Conservation (phyloP, 768 basidiomycete species). For the Mycena leptocephala region DNA sequence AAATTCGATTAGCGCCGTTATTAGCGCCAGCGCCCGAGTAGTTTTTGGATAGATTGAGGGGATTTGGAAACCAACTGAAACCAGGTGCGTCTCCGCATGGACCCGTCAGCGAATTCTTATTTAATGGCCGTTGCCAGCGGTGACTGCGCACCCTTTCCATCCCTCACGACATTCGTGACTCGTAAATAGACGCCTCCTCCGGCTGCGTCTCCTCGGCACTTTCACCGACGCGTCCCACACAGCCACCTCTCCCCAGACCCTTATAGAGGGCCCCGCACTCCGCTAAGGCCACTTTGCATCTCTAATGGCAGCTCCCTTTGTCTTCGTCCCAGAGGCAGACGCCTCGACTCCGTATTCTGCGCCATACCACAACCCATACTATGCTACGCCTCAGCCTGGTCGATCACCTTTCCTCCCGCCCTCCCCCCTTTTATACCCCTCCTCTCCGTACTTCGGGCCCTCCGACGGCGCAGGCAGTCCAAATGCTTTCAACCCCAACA, state of each 20-base stretch:
- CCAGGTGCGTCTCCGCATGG: constrained; percentile 2
- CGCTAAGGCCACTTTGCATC: not conserved
- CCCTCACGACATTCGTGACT: not conserved
- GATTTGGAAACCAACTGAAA: not conserved
- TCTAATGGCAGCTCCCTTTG: constrained; percentile 29
- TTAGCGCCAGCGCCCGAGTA: constrained; percentile 4
- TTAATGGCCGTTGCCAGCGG: not conserved
- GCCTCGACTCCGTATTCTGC: not conserved
- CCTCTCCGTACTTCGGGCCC: constrained; percentile 4
- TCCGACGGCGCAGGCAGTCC: not conserved
- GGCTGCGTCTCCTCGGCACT: constrained; percentile 7
- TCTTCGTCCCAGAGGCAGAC: constrained; percentile 25
- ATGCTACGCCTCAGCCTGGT: not conserved
- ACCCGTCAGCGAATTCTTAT: not conserved
- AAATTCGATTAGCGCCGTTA: not conserved
- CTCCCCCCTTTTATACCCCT: not conserved
- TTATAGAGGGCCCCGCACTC: not conserved
- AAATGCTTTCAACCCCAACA: constrained; percentile 12
- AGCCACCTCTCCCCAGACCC: not conserved
- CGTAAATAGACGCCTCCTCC: not conserved
- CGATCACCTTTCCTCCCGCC: constrained; percentile 25
- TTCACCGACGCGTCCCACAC: not conserved
- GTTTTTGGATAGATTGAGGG: constrained; percentile 17
- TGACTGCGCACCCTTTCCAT: not conserved
- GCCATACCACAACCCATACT: constrained; percentile 14